phyloP scores from a whole-genome alignment of 2,329 filamentous ascomycete species.

The Colletotrichum sp. region DNA sequence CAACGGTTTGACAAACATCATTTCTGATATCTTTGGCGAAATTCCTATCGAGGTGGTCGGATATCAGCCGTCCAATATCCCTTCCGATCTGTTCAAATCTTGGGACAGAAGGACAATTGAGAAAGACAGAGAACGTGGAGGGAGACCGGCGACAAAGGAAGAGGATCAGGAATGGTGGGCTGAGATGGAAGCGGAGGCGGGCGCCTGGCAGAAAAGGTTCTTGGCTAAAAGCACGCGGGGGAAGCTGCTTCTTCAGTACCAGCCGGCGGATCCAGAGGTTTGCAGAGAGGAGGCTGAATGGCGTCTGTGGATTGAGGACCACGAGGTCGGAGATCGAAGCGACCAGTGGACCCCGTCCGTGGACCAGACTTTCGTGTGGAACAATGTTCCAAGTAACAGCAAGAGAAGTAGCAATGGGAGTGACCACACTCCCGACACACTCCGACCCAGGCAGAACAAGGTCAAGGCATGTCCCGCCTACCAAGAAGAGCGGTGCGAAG shows the following conservation, averaged over 20 bases:
- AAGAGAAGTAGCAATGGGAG: background rate
- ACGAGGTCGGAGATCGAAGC: slow-evolving; percentile 30
- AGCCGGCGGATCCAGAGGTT: background rate
- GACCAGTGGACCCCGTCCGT: background rate
- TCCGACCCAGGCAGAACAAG: background rate
- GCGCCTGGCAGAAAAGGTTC: background rate
- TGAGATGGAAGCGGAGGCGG: background rate
- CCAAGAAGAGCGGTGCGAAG: background rate
- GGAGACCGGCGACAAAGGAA: no score
- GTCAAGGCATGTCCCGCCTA: background rate
- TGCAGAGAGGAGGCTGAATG: background rate
- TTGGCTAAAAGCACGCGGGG: background rate
- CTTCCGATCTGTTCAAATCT: background rate
- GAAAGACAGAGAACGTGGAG: background rate
- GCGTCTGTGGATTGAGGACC: slow-evolving; percentile 22
- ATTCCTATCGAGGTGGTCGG: background rate
- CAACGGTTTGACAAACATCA: background rate
- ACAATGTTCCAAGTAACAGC: background rate
- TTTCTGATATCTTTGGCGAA: background rate
- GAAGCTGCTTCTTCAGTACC: slow-evolving; percentile 9
- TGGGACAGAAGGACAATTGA: background rate
- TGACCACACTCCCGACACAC: accelerated
- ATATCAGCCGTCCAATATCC: background rate
- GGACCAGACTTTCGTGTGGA: background rate
- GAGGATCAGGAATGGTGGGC: background rate